Conservation (phyloP, 1,139 yeast species). For the Meyerozyma carpophila region DNA sequence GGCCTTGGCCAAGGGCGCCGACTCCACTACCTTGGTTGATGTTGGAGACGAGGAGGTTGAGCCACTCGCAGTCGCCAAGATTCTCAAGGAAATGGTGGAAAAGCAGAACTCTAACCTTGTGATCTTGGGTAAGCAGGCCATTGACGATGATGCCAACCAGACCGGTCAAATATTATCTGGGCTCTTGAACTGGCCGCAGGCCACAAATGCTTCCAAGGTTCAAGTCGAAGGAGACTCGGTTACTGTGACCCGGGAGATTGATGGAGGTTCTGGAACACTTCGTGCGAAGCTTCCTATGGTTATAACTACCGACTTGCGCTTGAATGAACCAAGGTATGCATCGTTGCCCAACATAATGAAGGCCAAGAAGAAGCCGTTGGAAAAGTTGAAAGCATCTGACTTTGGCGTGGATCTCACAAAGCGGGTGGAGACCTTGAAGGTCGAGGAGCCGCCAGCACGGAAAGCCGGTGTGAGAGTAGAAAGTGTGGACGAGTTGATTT, state of each 20-base stretch:
- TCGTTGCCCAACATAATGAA: slow-evolving; percentile 94
- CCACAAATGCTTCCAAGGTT: slow-evolving; percentile 91
- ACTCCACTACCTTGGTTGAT: slow-evolving; percentile 76
- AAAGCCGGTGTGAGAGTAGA: slow-evolving; percentile 76
- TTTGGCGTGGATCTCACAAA: slow-evolving; percentile 60
- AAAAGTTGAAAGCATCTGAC: slow-evolving; percentile 63
- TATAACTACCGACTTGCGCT: slow-evolving; percentile 86
- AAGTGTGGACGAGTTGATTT: slow-evolving; percentile 74
- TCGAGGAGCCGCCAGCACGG: slow-evolving; percentile 83
- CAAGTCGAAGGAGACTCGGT: slow-evolving; percentile 57
- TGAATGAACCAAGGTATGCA: slow-evolving; percentile 92
- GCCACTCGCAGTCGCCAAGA: slow-evolving; percentile 88
- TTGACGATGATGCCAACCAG: slow-evolving; percentile 91
- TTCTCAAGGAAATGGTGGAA: slow-evolving; percentile 69
- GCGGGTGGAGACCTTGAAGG: slow-evolving; percentile 65
- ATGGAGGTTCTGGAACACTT: slow-evolving; percentile 88
- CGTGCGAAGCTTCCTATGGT: slow-evolving; percentile 77
- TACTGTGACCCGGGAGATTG: slow-evolving; percentile 84
- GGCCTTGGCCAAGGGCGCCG: slow-evolving; percentile 94
- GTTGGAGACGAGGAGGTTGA: slow-evolving; percentile 70
- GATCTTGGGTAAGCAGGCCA: slow-evolving; percentile 91
- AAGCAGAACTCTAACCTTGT: slow-evolving; percentile 70
- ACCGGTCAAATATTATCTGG: slow-evolving; percentile 99
- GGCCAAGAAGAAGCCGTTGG: slow-evolving; percentile 94
- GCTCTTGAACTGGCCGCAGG: slow-evolving; percentile 93